Evolutionary conservation across 202 grass and related monocot genomes (phyloP).

Genomic region (Panicum hallii): DNA sequence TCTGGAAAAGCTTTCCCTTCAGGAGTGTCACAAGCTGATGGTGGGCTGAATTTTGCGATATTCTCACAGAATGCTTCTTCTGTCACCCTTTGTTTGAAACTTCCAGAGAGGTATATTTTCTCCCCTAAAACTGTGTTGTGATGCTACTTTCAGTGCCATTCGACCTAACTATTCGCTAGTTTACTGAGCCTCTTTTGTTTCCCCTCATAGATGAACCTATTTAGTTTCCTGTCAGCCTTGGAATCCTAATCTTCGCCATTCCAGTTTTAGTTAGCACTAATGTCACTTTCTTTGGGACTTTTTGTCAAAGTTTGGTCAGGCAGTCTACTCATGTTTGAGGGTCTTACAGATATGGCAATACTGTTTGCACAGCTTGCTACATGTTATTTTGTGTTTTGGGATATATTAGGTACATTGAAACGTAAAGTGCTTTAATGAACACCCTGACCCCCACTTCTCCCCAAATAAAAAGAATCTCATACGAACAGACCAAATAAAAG

Average conservation of each 20-base stretch:
- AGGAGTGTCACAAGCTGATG: conserved; percentile 76
- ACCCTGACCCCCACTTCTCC: background rate
- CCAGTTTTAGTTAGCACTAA: background rate
- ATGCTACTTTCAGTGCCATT: conserved; percentile 35
- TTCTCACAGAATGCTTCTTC: conserved; percentile 89
- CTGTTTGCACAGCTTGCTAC: background rate
- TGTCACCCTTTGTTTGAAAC: conserved; percentile 80
- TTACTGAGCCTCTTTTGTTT: conserved; percentile 2
- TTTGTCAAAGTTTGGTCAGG: background rate
- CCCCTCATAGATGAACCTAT: background rate
- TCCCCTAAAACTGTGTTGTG: conserved; percentile 8
- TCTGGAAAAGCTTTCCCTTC: conserved; percentile 73
- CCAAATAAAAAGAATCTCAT: background rate
- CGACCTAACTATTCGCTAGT: conserved; percentile 10
- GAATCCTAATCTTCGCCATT: background rate
- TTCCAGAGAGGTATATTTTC: conserved; percentile 54
- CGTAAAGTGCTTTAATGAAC: background rate
- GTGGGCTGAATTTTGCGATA: conserved; percentile 81
- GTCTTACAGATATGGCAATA: background rate
- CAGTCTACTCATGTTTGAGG: background rate
- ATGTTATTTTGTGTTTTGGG: background rate
- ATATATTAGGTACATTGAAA: background rate
- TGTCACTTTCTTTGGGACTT: background rate
- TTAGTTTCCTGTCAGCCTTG: conserved; percentile 9
- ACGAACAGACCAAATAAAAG: background rate